Conservation (phyloP, 768 basidiomycete genomes). For the Psilocybe tampanensis region DNA sequence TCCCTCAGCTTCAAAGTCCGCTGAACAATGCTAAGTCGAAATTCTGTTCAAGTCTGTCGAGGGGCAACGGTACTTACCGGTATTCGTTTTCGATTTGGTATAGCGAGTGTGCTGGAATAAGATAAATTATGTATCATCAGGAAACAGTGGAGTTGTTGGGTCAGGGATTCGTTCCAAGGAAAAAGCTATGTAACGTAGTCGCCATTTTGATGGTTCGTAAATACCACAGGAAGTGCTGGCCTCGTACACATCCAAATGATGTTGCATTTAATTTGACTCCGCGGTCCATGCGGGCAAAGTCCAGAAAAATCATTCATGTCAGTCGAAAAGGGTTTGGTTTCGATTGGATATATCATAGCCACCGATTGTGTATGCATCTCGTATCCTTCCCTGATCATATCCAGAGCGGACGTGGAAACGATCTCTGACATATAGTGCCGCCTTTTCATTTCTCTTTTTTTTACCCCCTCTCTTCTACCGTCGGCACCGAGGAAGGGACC, state of each 20-base stretch:
- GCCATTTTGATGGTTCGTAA: too few relatives aligned
- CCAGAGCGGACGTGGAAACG: not conserved
- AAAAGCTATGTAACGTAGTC: too few relatives aligned
- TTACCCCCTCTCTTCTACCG: not conserved
- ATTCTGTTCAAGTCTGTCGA: too few relatives aligned
- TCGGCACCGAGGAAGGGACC: not conserved
- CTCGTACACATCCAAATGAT: too few relatives aligned
- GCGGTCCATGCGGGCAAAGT: not conserved
- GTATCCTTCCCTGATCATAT: not conserved
- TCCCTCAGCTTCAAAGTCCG: not conserved
- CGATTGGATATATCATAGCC: not conserved
- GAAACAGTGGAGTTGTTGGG: too few relatives aligned
- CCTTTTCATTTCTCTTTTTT: not conserved
- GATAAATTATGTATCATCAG: too few relatives aligned
- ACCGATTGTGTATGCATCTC: not conserved
- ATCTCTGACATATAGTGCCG: not conserved
- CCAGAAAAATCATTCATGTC: not conserved
- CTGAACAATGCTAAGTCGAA: not conserved
- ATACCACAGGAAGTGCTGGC: too few relatives aligned
- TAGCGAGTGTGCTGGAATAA: too few relatives aligned
- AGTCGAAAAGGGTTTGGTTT: not conserved
- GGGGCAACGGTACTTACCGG: too few relatives aligned
- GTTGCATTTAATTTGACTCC: too few relatives aligned
- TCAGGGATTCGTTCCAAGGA: too few relatives aligned
- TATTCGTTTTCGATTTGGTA: too few relatives aligned